Evolutionary conservation across 495 filamentous ascomycete genomes (phyloP).

Genomic region (Xylaria nigripes): DNA sequence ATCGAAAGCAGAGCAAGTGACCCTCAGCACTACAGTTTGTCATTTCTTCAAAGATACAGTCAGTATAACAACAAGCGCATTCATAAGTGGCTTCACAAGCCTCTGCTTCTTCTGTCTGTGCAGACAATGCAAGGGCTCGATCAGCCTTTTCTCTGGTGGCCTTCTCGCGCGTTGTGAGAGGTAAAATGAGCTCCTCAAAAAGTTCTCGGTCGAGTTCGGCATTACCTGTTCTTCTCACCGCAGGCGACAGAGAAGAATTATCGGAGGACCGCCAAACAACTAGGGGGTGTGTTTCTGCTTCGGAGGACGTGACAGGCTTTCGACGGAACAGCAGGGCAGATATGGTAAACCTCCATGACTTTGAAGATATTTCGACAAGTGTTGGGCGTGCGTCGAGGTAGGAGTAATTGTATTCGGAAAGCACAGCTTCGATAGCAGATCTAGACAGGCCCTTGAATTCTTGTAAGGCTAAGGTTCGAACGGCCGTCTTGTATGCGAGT

Average conservation of each 20-base stretch:
- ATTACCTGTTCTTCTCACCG: constrained; percentile 62
- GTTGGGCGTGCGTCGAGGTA: constrained; percentile 71
- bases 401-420: constrained; percentile 84
- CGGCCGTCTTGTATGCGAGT: constrained; percentile 62
- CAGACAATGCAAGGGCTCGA: constrained; percentile 49
- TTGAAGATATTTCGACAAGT: constrained; percentile 63
- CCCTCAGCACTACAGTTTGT: constrained; percentile 61
- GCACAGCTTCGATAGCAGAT: constrained; percentile 75
- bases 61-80: constrained; percentile 82
- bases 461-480: constrained; percentile 51
- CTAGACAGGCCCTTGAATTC: constrained; percentile 78
- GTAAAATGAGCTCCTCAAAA: constrained; percentile 54
- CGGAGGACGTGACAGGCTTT: constrained; percentile 49
- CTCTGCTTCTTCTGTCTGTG: constrained; percentile 73
- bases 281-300: constrained; percentile 48
- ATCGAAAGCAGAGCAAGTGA: constrained; percentile 82
- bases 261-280: constrained; percentile 54
- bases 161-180: constrained; percentile 47
- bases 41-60: constrained; percentile 72
- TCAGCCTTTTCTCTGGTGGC: constrained; percentile 57
- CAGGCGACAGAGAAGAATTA: constrained; percentile 42
- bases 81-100: constrained; percentile 64
- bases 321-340: constrained; percentile 64
- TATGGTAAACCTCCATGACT: constrained; percentile 81
- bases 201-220: constrained; percentile 77